Percentiles rank a stretch among this genome's conserved stretches.
phyloP scores from a whole-genome alignment of 2,329 filamentous ascomycete species.

The Hymenoscyphus salicellus region DNA sequence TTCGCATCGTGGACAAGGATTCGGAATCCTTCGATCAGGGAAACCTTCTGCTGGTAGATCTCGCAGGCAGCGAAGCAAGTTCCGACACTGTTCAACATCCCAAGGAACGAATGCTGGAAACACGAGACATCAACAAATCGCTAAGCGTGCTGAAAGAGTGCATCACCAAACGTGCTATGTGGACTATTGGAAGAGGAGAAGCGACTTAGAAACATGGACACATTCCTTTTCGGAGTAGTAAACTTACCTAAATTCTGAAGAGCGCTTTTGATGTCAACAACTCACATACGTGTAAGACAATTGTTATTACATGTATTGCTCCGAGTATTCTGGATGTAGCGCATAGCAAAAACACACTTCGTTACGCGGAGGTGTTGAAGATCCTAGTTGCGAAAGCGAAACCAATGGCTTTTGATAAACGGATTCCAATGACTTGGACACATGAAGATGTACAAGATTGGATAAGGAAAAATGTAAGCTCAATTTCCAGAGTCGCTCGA shows the following conservation, averaged over 20 bases:
- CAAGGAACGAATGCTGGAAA: constrained; percentile 80
- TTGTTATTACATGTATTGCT: constrained; percentile 95
- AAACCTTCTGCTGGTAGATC: constrained; percentile 46
- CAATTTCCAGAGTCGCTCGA: too few relatives aligned
- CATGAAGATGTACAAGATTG: constrained; percentile 41
- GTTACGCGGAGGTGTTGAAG: constrained; percentile 72
- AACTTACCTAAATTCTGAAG: constrained; percentile 78
- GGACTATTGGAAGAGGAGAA: constrained; percentile 32
- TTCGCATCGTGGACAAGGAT: constrained; percentile 38
- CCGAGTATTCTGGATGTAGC: constrained; percentile 94
- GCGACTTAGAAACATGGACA: constrained; percentile 63
- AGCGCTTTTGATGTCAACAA: constrained; percentile 72
- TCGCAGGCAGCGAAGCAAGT: constrained; percentile 61
- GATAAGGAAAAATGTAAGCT: constrained; percentile 42
- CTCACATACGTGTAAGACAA: constrained; percentile 82
- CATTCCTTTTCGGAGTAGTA: constrained; percentile 87
- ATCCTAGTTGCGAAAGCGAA: constrained; percentile 37
- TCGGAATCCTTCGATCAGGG: constrained; percentile 35
- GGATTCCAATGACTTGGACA: constrained; percentile 41
- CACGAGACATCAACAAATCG: constrained; percentile 96
- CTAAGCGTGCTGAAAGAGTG: constrained; percentile 67
- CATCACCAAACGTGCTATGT: constrained; percentile 37
- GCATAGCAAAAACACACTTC: constrained; percentile 74
- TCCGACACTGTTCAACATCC: constrained; percentile 85
- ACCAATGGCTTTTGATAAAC: constrained; percentile 27